Conservation (phyloP, 2,329 filamentous ascomycete species). For the Lasiodiplodia theobromae region DNA sequence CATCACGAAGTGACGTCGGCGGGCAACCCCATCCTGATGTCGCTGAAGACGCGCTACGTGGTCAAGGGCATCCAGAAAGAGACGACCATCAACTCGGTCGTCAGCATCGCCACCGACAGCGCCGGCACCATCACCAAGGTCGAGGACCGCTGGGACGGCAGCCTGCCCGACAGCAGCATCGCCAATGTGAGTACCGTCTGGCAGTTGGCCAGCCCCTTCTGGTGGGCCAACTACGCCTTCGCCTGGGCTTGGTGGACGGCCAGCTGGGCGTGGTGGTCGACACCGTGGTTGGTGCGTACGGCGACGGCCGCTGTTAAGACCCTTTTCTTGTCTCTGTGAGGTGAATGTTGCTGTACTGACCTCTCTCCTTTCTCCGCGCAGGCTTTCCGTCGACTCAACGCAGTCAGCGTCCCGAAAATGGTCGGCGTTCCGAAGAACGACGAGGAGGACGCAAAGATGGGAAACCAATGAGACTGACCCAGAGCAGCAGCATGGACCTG, state of each 20-base stretch:
- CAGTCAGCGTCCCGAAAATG: slow-evolving; percentile 59
- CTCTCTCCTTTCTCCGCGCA: slow-evolving; percentile 35
- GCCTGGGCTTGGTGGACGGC: slow-evolving; percentile 48
- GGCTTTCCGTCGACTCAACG: slow-evolving; percentile 62
- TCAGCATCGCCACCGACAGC: slow-evolving; percentile 56
- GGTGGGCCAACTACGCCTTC: slow-evolving; percentile 49
- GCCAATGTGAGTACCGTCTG: slow-evolving; percentile 51
- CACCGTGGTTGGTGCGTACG: slow-evolving; percentile 51
- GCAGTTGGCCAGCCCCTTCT: slow-evolving; percentile 44
- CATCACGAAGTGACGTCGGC: slow-evolving; percentile 60
- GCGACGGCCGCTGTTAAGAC: neutral
- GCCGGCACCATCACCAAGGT: slow-evolving; percentile 58
- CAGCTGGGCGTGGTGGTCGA: slow-evolving; percentile 50
- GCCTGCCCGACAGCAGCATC: slow-evolving; percentile 58
- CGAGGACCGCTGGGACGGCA: slow-evolving; percentile 63
- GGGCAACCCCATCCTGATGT: slow-evolving; percentile 67
- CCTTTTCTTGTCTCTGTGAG: neutral
- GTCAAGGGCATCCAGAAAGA: slow-evolving; percentile 62
- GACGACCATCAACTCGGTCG: slow-evolving; percentile 56
- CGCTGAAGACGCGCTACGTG: slow-evolving; percentile 60
- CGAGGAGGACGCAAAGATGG: slow-evolving; percentile 58
- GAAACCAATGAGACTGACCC: slow-evolving; percentile 44
- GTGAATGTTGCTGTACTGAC: slow-evolving; percentile 38
- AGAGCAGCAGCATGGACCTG: neutral
- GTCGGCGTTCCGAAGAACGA: slow-evolving; percentile 62